A percentile compares a stretch with the other conserved stretches of the same genome.
These are phyloP conservation scores for Cordyceps cateniannulata DNA, from an alignment of 2,329 filamentous ascomycete species.

Conservation along the genomic window DNA sequence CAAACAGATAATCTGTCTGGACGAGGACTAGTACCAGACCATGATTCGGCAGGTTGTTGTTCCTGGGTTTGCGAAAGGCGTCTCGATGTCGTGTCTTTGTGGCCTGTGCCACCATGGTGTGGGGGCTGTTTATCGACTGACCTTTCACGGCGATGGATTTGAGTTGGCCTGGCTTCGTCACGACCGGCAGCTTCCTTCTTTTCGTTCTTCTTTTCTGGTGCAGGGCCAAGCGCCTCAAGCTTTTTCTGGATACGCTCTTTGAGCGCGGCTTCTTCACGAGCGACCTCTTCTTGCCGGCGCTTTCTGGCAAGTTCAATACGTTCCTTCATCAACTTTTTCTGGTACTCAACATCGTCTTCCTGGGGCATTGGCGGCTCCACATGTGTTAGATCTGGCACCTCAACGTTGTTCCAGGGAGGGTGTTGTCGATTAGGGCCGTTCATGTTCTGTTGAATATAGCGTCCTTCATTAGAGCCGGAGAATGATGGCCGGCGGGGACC, in stretches of 20 bases:
- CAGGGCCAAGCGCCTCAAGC: conserved; percentile 61
- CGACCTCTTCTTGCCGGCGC: conserved; percentile 61
- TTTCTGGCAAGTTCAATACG: conserved; percentile 63
- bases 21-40: conserved; percentile 34
- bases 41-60: conserved; percentile 26
- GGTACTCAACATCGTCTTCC: conserved; percentile 49
- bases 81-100: conserved; percentile 18
- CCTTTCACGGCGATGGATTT: conserved; percentile 29
- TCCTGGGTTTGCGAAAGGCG: conserved; percentile 28
- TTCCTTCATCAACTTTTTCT: conserved; percentile 68
- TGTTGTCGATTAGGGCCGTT: conserved; percentile 23
- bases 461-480: conserved; percentile 43
- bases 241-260: conserved; percentile 67
- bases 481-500: conserved; percentile 43
- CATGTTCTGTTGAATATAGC: conserved; percentile 36
- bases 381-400: conserved; percentile 11
- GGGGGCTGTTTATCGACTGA: conserved; percentile 16
- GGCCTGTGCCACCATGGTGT: conserved; percentile 16
- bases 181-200: conserved; percentile 44
- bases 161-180: conserved; percentile 31
- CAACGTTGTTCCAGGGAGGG: conserved; percentile 23
- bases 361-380: conserved; percentile 23
- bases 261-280: conserved; percentile 63
- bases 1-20: conserved; percentile 46
- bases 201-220: conserved; percentile 52